Percentiles rank a stretch among this genome's conserved stretches.
Conservation (phyloP, 352 stramenopile genomes). For the Phytophthora litchii region DNA sequence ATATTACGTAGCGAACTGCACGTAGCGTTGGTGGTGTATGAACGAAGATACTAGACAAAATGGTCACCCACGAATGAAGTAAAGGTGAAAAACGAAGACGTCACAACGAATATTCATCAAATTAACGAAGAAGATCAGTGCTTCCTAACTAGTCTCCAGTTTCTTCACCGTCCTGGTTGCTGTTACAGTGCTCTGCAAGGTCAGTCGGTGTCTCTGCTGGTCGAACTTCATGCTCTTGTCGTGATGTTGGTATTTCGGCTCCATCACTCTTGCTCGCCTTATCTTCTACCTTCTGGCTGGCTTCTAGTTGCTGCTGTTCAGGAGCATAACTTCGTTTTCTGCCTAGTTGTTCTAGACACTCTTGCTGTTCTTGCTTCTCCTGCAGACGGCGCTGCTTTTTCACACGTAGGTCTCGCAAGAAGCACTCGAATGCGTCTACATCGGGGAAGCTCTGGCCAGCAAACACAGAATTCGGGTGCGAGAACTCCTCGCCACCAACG, state of each 20-base stretch:
- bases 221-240: constrained; percentile 14
- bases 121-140: constrained; percentile 8
- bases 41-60: neutral
- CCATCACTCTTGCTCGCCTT: constrained; percentile 4
- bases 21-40: neutral
- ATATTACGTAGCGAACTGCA: neutral
- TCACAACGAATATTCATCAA: constrained; percentile 28
- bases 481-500: constrained; percentile 61
- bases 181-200: neutral
- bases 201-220: constrained; percentile 7
- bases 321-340: neutral
- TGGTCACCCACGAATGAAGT: neutral
- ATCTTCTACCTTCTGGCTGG: constrained; percentile 21
- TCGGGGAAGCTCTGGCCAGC: constrained; percentile 51
- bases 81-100: constrained; percentile 7
- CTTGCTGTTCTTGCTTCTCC: constrained; percentile 11
- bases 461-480: constrained; percentile 55
- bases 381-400: constrained; percentile 27
- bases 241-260: neutral
- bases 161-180: constrained; percentile 11
- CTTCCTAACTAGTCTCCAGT: constrained; percentile 7
- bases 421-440: constrained; percentile 56
- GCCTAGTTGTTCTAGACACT: constrained; percentile 1
- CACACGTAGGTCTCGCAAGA: constrained; percentile 49
- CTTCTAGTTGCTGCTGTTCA: constrained; percentile 21